A percentile compares a stretch with the other conserved stretches of the same genome.
phyloP scores from a whole-genome alignment of 2,329 filamentous ascomycete species.

The Ceratocystis albifundus region DNA sequence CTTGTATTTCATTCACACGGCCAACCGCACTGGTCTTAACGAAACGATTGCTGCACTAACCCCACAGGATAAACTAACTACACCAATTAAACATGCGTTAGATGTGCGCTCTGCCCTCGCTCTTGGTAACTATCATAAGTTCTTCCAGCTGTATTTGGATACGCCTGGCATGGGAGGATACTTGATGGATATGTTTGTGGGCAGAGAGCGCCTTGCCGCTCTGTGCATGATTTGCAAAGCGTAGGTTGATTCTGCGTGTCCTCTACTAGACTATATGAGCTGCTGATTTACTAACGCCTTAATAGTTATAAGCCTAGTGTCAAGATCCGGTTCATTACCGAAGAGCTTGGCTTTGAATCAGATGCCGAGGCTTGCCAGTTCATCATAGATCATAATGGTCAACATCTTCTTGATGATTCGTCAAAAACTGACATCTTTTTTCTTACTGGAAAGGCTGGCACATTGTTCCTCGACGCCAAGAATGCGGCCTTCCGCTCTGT shows the following conservation, averaged over 20 bases:
- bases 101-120: conserved; percentile 84
- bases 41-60: conserved; percentile 98
- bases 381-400: conserved; percentile 66
- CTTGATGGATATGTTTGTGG: conserved; percentile 98
- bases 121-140: conserved; percentile 91
- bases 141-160: conserved; percentile 91
- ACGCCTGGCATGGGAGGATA: conserved; percentile 96
- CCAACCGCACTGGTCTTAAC: conserved; percentile 96
- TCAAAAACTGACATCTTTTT: conserved; percentile 45
- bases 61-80: conserved; percentile 80
- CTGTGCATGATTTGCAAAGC: conserved; percentile 87
- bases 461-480: conserved; percentile 63
- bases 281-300: conserved; percentile 35
- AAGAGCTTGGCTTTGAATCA: conserved; percentile 91
- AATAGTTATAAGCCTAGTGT: conserved; percentile 83
- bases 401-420: conserved; percentile 60
- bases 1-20: conserved; percentile 97
- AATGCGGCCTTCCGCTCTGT: conserved; percentile 68
- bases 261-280: not conserved
- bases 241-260: conserved; percentile 46
- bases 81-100: conserved; percentile 78
- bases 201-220: conserved; percentile 80
- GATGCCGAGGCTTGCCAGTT: conserved; percentile 86
- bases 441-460: conserved; percentile 59
- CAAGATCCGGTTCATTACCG: conserved; percentile 79